These are phyloP conservation scores for Exserohilum rostratum DNA, from an alignment of 2,329 filamentous ascomycete genomes.

Conservation along the genomic window DNA sequence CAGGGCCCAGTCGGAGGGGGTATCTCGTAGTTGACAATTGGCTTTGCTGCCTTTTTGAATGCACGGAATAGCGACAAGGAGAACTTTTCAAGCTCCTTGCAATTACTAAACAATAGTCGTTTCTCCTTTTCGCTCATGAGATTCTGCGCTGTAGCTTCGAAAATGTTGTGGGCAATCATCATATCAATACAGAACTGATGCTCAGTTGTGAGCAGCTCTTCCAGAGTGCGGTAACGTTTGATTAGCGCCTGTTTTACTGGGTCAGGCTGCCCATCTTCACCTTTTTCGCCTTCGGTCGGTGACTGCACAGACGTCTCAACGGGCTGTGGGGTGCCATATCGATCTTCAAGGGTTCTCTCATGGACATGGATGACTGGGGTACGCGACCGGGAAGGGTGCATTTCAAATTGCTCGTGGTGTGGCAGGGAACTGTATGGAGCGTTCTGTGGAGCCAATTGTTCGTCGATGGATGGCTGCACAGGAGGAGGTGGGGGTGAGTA, in stretches of 20 bases:
- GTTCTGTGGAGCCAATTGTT: slow-evolving; percentile 12
- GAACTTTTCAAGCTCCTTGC: slow-evolving; percentile 86
- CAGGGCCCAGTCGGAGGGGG: slow-evolving; percentile 33
- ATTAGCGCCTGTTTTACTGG: slow-evolving; percentile 57
- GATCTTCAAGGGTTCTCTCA: slow-evolving; percentile 25
- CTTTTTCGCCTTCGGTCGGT: slow-evolving; percentile 16
- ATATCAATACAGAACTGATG: slow-evolving; percentile 90
- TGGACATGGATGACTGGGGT: slow-evolving; percentile 28
- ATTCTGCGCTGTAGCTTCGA: slow-evolving; percentile 87
- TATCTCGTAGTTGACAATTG: slow-evolving; percentile 68
- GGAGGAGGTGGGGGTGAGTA: slow-evolving; percentile 56
- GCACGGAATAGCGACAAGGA: slow-evolving; percentile 78
- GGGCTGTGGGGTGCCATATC: slow-evolving; percentile 25
- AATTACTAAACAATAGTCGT: slow-evolving; percentile 90
- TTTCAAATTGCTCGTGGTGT: slow-evolving; percentile 27
- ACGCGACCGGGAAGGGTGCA: slow-evolving; percentile 30
- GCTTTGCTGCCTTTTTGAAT: slow-evolving; percentile 79
- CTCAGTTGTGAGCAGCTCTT: slow-evolving; percentile 92
- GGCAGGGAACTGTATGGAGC: slow-evolving; percentile 20
- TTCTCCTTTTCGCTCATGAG: slow-evolving; percentile 83
- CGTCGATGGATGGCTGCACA: slow-evolving; percentile 20
- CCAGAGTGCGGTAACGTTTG: slow-evolving; percentile 82
- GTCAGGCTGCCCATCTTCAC: slow-evolving; percentile 27
- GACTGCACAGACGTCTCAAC: slow-evolving; percentile 16
- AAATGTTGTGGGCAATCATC: slow-evolving; percentile 97